Base-by-base conservation (phyloP, 371 early-diverging fungal genomes). In the Fennellomyces sp. region DNA sequence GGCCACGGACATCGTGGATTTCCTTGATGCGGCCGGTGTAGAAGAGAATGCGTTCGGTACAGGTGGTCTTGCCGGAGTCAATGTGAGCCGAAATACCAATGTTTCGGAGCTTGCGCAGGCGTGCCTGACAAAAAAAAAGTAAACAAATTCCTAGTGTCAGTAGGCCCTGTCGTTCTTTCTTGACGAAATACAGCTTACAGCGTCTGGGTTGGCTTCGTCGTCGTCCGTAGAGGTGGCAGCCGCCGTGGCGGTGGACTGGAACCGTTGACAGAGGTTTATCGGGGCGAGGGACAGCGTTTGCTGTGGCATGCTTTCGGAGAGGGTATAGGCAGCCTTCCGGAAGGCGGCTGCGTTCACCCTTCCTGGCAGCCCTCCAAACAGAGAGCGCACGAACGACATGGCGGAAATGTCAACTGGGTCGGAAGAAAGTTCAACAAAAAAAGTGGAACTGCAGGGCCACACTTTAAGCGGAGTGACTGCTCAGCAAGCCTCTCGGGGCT, bases 51-150 rank as follows among this genome's bases (percentile, higher is more conserved):
- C 99, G 94, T 78, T 98, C 99, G 13, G 97, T 97, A 71, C 95
- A 83, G 0, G 99, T 98, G 23, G 99, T 98, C 72, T 98, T 98
- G 63, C 99, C 99, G 33, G 94, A 92, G 70, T 98, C 99, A 67
- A 98, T 97, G 80, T 98, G 99, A 31, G 99, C 99, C n/a, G 93
- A 93, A 68, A 98, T 98, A 70, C 99, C 99, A 73, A 97, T 96
- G 75, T 97, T 98, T 55, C 97, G 90, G 66, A 93, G 80, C 35
- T 72, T 82, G 19, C 75, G 60, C 21, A 93, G 71, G 45, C 91
- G 87, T 41, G 58, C 68, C 78, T 83, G 48, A 30, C 50, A 29
- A 41, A n/a, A 25, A 28, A 45, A 27, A 41, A n/a, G 29, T 41
- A 35, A 31, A 56, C 21, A 38, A 54, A 4, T 0, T 1, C 4